Conservation (phyloP, 1,284 basidiomycete species). For the Tilletia walkeri region DNA sequence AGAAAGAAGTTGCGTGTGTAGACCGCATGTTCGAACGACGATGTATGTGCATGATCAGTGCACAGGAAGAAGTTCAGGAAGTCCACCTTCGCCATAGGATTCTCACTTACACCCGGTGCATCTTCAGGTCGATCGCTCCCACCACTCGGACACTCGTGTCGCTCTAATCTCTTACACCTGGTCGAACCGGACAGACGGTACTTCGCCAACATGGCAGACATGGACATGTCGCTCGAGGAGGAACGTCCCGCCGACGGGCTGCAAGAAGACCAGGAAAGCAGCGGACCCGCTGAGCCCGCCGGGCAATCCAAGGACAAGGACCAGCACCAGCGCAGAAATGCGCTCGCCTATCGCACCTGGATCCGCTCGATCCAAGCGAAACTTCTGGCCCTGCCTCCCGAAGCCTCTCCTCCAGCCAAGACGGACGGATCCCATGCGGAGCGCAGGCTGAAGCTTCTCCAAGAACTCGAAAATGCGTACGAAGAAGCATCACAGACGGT, state of each 20-base stretch:
- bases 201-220: not conserved
- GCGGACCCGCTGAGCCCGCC: no score
- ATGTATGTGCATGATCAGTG: no score
- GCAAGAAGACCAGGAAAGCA: not conserved
- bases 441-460: not conserved
- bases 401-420: not conserved
- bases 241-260: not conserved
- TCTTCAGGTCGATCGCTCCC: no score
- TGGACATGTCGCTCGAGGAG: conserved; percentile 10
- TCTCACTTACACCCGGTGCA: no score
- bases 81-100: no score
- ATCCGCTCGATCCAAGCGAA: conserved; percentile 7
- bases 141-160: no score
- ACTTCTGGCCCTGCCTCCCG: not conserved
- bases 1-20: no score
- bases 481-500: not conserved
- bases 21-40: no score
- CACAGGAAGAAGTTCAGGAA: no score
- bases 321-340: not conserved
- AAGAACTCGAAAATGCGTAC: conserved; percentile 5
- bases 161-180: no score
- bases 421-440: not conserved
- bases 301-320: not conserved
- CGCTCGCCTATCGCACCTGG: not conserved
- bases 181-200: no score